Evolutionary conservation across 345 rosid species (phyloP).

Genomic region (Euphorbia lathyris): DNA sequence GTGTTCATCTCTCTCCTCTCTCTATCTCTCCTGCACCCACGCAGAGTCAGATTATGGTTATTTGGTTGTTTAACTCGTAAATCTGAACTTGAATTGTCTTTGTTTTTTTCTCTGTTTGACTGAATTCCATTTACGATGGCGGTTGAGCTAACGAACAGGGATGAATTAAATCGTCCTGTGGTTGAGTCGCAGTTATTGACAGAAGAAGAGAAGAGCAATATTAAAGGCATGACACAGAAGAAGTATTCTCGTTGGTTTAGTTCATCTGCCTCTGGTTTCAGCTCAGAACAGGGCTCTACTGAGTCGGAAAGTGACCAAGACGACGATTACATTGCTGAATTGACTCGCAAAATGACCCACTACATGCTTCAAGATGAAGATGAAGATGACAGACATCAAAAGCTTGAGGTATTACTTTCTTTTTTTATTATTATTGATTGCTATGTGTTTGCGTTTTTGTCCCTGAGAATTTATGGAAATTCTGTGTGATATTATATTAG

Average conservation of each 20-base stretch:
- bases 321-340: conserved; percentile 56
- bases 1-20: no score
- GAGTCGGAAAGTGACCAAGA: conserved; percentile 40
- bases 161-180: conserved; percentile 24
- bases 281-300: conserved; percentile 34
- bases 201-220: neutral
- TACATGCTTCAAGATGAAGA: conserved; percentile 64
- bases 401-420: neutral
- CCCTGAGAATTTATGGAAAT: neutral
- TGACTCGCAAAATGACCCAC: conserved; percentile 82
- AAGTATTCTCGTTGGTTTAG: conserved; percentile 18
- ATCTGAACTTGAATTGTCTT: conserved; percentile 7
- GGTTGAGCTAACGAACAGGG: conserved; percentile 34
- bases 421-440: neutral
- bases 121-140: conserved; percentile 39
- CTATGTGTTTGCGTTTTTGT: neutral
- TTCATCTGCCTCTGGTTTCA: conserved; percentile 25
- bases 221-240: conserved; percentile 1
- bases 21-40: no score
- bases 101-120: neutral
- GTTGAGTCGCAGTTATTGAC: conserved; percentile 3
- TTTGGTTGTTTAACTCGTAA: no score
- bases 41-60: no score
- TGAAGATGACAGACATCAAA: conserved; percentile 21
- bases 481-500: conserved; percentile 23